phyloP scores from a whole-genome alignment of 495 filamentous ascomycete genomes.

The Collariella sp. region DNA sequence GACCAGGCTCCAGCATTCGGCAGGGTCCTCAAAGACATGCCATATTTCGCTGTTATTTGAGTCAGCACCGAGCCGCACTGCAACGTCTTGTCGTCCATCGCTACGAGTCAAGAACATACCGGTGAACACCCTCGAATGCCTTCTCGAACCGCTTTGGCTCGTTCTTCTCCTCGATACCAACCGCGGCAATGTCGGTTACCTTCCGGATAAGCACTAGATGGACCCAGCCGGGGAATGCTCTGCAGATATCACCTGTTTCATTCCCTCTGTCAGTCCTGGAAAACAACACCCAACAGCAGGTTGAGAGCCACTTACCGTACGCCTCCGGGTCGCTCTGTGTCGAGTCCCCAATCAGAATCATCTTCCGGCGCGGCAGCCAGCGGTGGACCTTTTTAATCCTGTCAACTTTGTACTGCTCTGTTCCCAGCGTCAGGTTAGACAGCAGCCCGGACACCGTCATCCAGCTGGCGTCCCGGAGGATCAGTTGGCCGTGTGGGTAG shows the following conservation, averaged over 20 bases:
- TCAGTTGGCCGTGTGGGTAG: conserved; percentile 69
- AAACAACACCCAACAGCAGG: background rate
- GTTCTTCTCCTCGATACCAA: conserved; percentile 65
- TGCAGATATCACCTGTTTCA: conserved; percentile 28
- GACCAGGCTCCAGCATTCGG: conserved; percentile 46
- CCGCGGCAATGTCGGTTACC: conserved; percentile 64
- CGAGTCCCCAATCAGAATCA: conserved; percentile 80
- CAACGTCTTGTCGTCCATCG: background rate
- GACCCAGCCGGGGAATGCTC: conserved; percentile 60
- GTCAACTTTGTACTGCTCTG: conserved; percentile 78
- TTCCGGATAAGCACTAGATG: conserved; percentile 73
- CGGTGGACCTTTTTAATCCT: conserved; percentile 65
- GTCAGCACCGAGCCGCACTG: background rate
- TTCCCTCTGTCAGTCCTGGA: background rate
- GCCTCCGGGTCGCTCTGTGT: conserved; percentile 89
- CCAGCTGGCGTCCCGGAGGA: conserved; percentile 82
- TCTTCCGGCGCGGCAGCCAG: conserved; percentile 68
- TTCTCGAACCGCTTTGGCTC: conserved; percentile 63
- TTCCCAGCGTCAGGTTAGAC: conserved; percentile 68
- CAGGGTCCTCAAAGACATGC: conserved; percentile 70
- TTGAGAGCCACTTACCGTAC: conserved; percentile 54
- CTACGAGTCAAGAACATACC: conserved; percentile 13
- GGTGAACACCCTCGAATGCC: conserved; percentile 68
- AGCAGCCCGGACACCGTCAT: conserved; percentile 76
- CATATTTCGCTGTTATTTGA: conserved; percentile 44